A percentile compares a stretch with the other conserved stretches of the same genome.
Evolutionary conservation across 106 monocot genomes (phyloP).

Genomic region (Dioscorea zingiberensis): DNA sequence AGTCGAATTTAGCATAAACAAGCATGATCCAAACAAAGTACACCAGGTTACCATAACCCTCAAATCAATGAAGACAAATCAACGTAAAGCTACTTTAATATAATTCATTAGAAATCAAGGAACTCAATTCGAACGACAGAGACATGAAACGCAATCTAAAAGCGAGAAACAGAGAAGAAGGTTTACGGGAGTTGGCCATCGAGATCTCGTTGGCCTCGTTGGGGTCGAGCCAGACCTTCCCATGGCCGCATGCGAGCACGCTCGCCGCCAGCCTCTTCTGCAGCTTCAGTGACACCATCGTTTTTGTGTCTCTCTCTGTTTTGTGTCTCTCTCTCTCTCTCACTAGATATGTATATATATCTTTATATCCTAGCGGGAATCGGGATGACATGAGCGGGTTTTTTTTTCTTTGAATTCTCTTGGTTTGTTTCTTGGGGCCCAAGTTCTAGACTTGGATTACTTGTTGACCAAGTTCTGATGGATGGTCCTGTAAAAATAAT

Average conservation of each 20-base stretch:
- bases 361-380: too few relatives aligned
- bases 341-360: background rate
- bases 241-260: constrained; percentile 77
- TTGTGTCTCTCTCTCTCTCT: constrained; percentile 4
- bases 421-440: constrained; percentile 2
- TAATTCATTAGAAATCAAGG: background rate
- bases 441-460: background rate
- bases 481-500: background rate
- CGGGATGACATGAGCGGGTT: too few relatives aligned
- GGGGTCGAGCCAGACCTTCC: constrained; percentile 91
- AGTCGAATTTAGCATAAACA: too few relatives aligned
- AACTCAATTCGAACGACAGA: background rate
- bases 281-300: constrained; percentile 72
- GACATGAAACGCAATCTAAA: too few relatives aligned
- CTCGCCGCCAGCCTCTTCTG: constrained; percentile 85
- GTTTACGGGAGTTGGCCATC: constrained; percentile 88
- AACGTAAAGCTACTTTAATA: too few relatives aligned
- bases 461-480: background rate
- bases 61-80: too few relatives aligned
- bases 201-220: constrained; percentile 87
- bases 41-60: too few relatives aligned
- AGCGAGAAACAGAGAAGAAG: background rate
- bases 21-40: too few relatives aligned
- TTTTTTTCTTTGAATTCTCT: too few relatives aligned
- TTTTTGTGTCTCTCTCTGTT: constrained; percentile 1